A percentile compares a stretch with the other conserved stretches of the same genome.
These are phyloP conservation scores for Vigna hirtella DNA, from an alignment of 306 rosid species.

Conservation along the genomic window DNA sequence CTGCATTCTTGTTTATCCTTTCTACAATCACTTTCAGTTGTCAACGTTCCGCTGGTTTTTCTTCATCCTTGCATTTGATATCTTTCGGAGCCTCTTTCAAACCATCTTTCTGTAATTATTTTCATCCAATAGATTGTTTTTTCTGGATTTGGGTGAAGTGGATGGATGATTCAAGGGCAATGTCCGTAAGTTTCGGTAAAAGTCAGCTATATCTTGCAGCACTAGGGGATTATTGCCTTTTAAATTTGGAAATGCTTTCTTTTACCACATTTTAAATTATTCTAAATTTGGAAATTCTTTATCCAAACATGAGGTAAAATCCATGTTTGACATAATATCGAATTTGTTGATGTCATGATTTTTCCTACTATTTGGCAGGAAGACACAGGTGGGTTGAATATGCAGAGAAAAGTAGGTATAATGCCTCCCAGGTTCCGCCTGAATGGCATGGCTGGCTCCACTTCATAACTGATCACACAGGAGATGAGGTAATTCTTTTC, in stretches of 20 bases:
- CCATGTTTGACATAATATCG: slow-evolving; percentile 12
- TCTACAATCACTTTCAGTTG: not conserved
- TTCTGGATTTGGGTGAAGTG: not conserved
- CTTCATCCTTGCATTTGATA: not conserved
- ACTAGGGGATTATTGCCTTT: no score
- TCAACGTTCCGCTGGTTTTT: not conserved
- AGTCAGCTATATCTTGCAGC: not conserved
- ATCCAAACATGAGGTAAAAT: not conserved
- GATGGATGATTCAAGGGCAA: not conserved
- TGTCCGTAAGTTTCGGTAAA: not conserved
- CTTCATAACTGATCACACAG: slow-evolving; percentile 88
- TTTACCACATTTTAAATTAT: not conserved
- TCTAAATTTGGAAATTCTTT: not conserved
- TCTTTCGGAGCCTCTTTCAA: no score
- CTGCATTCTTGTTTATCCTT: not conserved
- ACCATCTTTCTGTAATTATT: not conserved
- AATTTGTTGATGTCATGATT: slow-evolving; percentile 31
- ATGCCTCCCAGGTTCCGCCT: slow-evolving; percentile 98
- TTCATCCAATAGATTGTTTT: not conserved
- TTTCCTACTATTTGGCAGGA: slow-evolving; percentile 60
- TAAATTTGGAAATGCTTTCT: no score
- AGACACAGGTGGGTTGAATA: slow-evolving; percentile 99
- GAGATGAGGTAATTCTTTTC: slow-evolving; percentile 76
- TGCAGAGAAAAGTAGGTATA: slow-evolving; percentile 90
- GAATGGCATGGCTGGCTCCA: slow-evolving; percentile 99